These are phyloP conservation scores for Colletotrichum sidae DNA, from an alignment of 2,329 filamentous ascomycete genomes.

Conservation along the genomic window DNA sequence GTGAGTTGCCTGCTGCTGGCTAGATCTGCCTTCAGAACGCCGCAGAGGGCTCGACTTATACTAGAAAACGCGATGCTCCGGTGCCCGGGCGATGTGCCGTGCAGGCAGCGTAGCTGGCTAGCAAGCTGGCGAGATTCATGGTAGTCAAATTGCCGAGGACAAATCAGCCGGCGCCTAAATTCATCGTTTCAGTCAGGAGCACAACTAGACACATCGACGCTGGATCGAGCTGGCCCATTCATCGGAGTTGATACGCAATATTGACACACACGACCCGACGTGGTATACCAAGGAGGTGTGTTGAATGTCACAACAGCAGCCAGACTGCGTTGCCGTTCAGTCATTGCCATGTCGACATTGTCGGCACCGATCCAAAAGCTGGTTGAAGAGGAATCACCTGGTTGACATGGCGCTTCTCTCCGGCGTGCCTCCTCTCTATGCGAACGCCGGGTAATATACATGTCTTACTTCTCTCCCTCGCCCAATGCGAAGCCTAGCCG, in stretches of 20 bases:
- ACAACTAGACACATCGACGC: neutral
- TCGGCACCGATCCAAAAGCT: no score
- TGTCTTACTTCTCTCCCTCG: slow-evolving; percentile 6
- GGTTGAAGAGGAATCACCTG: no score
- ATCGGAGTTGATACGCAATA: neutral
- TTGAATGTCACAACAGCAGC: no score
- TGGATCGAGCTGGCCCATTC: neutral
- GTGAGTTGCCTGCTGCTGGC: no score
- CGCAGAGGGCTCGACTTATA: neutral
- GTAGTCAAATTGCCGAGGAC: slow-evolving; percentile 38
- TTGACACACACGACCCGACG: neutral
- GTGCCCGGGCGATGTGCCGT: neutral
- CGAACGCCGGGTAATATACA: slow-evolving; percentile 37
- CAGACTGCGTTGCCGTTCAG: no score
- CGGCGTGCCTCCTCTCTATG: slow-evolving; percentile 19
- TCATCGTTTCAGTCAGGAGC: slow-evolving; percentile 11
- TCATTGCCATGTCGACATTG: no score
- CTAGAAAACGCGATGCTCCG: no score
- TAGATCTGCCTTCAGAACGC: no score
- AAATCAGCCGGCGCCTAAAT: slow-evolving; percentile 33
- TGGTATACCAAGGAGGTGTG: neutral
- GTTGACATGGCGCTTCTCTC: slow-evolving; percentile 4
- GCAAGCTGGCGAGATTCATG: neutral
- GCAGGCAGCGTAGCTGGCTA: neutral
- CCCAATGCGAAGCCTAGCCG: slow-evolving; percentile 22